Evolutionary conservation across 177 flowering plant genomes (phyloP), one percentile per base, ranked within the genome.

Genomic region (Vitis hybrid): DNA sequence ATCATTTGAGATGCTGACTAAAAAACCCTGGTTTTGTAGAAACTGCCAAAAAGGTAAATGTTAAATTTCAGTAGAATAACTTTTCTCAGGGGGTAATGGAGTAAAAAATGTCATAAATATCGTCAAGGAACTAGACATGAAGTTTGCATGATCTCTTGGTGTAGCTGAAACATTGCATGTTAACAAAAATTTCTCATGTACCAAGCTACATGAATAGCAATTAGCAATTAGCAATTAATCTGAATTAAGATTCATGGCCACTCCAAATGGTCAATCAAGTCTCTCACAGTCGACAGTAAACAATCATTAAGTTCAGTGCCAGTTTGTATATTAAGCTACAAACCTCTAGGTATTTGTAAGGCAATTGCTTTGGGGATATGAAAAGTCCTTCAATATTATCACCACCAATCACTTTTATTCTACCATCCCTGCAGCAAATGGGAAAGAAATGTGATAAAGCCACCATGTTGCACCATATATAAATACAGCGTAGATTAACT

Each of bases 351-450:
- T 76, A 35, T 77, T 91, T 93, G 81, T 77, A 90, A 2, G 98
- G 93, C 60, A 83, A 63, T 55, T 83, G 84, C 64, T 86, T 87
- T 17, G 92, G 86, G 32, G 97, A 85, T 70, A 86, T 79, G 30
- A 93, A 83, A 80, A 93, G 92, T 52, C 83, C 91, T 88, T 93
- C 97, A 77, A 91, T 86, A 57, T 86, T 83, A 74, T 88, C 89
- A 71, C 97, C 93, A 67, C 98, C 95, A 59, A 93, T 78, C 59
- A 93, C 86, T 80, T 93, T 93, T 62, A 93, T 90, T 76, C 95
- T 85, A 52, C 98, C 98, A 84, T 93, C 98, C 77, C 98, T 93
- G 79, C 75, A 75, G 59, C n/a, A 32, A 65, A 30, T 49, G 46
- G 52, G 11, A 49, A 51, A 61, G 51, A 61, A 70, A 35, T 46